phyloP scores from a whole-genome alignment of 2,329 filamentous ascomycete genomes.

The Fusarium lyarnte region DNA sequence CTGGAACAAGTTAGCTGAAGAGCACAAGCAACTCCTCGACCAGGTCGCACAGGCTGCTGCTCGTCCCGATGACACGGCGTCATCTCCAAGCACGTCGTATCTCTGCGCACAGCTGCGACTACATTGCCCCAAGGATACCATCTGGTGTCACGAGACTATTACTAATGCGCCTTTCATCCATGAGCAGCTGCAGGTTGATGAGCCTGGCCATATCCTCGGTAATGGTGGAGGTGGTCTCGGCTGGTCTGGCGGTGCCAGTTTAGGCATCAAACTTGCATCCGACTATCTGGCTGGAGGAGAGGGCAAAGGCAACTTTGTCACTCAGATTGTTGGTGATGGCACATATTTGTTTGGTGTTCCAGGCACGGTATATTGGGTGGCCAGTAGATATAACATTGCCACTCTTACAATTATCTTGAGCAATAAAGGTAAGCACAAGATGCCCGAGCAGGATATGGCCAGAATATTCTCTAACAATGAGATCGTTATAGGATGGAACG shows the following conservation, averaged over 20 bases:
- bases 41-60: neutral
- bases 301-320: constrained; percentile 53
- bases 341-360: constrained; percentile 61
- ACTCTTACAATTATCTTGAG: constrained; percentile 61
- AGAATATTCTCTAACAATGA: neutral
- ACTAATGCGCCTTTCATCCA: constrained; percentile 72
- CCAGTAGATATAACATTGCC: constrained; percentile 57
- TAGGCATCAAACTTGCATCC: constrained; percentile 75
- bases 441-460: accelerated
- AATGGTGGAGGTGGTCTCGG: constrained; percentile 81
- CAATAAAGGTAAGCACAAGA: constrained; percentile 51
- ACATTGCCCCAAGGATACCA: constrained; percentile 58
- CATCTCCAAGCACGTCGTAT: neutral
- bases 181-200: constrained; percentile 73
- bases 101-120: neutral
- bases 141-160: constrained; percentile 78
- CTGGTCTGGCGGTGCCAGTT: constrained; percentile 75
- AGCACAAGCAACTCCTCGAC: neutral
- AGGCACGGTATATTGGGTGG: constrained; percentile 60
- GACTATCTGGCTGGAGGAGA: constrained; percentile 18
- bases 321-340: constrained; percentile 61
- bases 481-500: constrained; percentile 57
- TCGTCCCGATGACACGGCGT: neutral
- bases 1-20: neutral
- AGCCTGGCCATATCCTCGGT: constrained; percentile 78